Percentiles rank a stretch among this genome's conserved stretches.
Evolutionary conservation across 768 basidiomycete species (phyloP).

Genomic region (Megacollybia marginata): DNA sequence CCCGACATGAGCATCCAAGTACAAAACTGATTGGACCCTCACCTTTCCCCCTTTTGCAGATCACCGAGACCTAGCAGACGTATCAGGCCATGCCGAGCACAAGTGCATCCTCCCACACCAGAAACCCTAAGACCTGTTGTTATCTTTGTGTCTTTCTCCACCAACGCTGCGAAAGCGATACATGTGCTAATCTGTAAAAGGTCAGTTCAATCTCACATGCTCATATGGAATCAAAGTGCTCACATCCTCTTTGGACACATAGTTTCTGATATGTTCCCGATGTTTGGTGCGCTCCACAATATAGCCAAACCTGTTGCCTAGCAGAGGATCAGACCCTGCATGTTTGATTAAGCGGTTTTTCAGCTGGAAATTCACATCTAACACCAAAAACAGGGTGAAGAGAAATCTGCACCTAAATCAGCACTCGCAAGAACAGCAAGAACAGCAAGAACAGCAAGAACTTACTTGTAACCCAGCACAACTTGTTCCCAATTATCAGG

Average conservation of each 20-base stretch:
- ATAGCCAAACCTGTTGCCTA: background rate
- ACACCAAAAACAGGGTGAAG: background rate
- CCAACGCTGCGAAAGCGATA: too few relatives aligned
- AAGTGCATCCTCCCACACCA: background rate
- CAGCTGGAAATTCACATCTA: background rate
- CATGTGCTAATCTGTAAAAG: too few relatives aligned
- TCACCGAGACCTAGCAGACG: background rate
- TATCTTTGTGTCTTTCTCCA: background rate
- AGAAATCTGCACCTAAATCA: background rate
- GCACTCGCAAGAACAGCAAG: too few relatives aligned
- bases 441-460: too few relatives aligned
- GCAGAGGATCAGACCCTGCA: background rate
- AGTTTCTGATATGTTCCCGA: background rate
- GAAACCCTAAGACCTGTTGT: background rate
- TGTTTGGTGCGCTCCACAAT: background rate
- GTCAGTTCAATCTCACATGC: too few relatives aligned
- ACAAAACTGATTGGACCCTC: background rate
- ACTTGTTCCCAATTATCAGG: slow-evolving; percentile 9
- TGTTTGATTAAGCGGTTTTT: background rate
- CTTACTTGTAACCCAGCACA: too few relatives aligned
- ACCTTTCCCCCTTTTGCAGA: background rate
- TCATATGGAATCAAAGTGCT: background rate
- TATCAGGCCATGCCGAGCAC: background rate
- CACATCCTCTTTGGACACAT: background rate
- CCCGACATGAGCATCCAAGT: too few relatives aligned